Base-by-base conservation (phyloP, 2,329 filamentous ascomycete species). In the Colletotrichum simmondsii region DNA sequence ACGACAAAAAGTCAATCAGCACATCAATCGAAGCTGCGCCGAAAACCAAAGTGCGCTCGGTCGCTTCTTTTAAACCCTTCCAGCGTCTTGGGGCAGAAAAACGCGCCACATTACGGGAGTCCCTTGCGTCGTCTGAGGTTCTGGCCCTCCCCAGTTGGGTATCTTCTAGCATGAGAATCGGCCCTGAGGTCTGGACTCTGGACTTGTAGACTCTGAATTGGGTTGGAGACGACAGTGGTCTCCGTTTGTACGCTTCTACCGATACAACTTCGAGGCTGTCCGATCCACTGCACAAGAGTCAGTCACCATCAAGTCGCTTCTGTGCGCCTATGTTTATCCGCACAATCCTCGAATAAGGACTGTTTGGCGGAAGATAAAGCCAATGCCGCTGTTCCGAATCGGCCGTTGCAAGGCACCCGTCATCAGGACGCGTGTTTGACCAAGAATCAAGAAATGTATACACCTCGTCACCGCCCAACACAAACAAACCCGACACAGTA, bases 91-190 rank as follows among this genome's bases (percentile, higher is more conserved):
- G 46, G 65, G 59, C 42, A 24, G 59, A 32, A 59, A 60, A 32
- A 28, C 59, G 53, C 42, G 54, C 70, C 59, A 69, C 59, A 49
- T 60, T 26, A 69, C 52, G 53, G 42, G 58, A 54, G 53, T 72
- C 65, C 70, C 65, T 69, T 60, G 53, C 59, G 42, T 72, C 70
- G 70, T 72, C 65, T 59, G 65, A 72, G 70, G 65, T 69, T 72
- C 14, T 69, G 59, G 42, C 37, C 42, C 69, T 72, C 65, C 65
- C 65, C 30, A 46, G 35, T 59, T n/a, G 32, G 65, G 57, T 49
- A 63, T 52, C 56, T 68, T 37, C 65, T 57, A 62, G 49, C 65
- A 62, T 28, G 58, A 30, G 35, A 63, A 37, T 30, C 28, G 4
- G 53, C 53, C 53, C 24, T 30, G 53, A 19, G 57, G 46, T 54